Conservation (phyloP, 495 filamentous ascomycete species). For the Oidiodendron maius region DNA sequence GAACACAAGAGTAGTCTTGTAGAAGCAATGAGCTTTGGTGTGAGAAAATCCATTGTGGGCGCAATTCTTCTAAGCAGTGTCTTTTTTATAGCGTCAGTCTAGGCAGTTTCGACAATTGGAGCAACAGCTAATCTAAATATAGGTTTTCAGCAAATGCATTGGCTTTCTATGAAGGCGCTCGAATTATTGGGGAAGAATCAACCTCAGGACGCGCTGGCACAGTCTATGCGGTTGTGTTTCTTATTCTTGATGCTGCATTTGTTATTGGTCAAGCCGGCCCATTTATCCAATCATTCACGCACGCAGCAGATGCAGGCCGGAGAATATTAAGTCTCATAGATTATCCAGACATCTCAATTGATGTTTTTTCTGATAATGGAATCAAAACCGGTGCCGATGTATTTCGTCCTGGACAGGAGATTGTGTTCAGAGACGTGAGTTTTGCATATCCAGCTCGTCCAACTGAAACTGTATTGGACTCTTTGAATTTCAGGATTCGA, state of each 20-base stretch:
- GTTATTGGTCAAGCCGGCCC: slow-evolving; percentile 60
- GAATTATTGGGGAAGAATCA: slow-evolving; percentile 43
- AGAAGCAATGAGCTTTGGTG: slow-evolving; percentile 38
- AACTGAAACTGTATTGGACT: slow-evolving; percentile 43
- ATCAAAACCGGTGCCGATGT: slow-evolving; percentile 36
- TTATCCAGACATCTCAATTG: slow-evolving; percentile 25
- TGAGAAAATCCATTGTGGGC: slow-evolving; percentile 53
- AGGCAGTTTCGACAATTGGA: background rate
- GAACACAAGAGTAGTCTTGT: slow-evolving; percentile 33
- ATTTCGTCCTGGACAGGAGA: slow-evolving; percentile 23
- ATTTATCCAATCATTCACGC: slow-evolving; percentile 51
- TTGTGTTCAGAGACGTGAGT: slow-evolving; percentile 14
- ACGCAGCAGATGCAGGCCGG: slow-evolving; percentile 47
- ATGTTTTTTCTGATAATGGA: slow-evolving; percentile 28
- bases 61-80: slow-evolving; percentile 58
- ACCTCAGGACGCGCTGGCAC: slow-evolving; percentile 40
- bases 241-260: slow-evolving; percentile 57
- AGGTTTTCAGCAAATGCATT: slow-evolving; percentile 55
- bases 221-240: slow-evolving; percentile 60
- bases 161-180: slow-evolving; percentile 61
- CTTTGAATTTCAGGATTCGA: slow-evolving; percentile 18
- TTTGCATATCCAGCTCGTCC: slow-evolving; percentile 44
- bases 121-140: slow-evolving; percentile 5
- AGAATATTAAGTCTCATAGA: slow-evolving; percentile 45
- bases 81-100: slow-evolving; percentile 54